These are phyloP conservation scores for Grigorovia humatica DNA, from an alignment of 805 yeast species.

Conservation along the genomic window DNA sequence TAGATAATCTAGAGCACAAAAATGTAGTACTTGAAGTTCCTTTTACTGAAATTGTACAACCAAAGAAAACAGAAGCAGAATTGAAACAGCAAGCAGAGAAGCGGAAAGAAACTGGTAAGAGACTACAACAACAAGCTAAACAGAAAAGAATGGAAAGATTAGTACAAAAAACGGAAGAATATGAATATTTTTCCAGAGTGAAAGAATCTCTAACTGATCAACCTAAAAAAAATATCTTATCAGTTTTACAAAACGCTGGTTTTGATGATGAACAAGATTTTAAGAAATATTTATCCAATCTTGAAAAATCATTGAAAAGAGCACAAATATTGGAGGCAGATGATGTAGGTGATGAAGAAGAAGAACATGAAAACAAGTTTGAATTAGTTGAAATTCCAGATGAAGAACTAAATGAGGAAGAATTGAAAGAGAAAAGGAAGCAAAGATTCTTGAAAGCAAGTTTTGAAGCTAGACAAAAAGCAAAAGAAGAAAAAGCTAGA, in stretches of 20 bases:
- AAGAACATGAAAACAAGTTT: slow-evolving; percentile 39
- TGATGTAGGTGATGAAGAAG: slow-evolving; percentile 36
- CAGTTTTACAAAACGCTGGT: slow-evolving; percentile 57
- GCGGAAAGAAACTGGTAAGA: slow-evolving; percentile 73
- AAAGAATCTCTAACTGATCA: slow-evolving; percentile 41
- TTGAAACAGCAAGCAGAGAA: slow-evolving; percentile 64
- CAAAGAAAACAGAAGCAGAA: slow-evolving; percentile 78
- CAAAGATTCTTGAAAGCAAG: slow-evolving; percentile 79
- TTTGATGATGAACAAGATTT: slow-evolving; percentile 69
- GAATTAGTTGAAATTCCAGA: slow-evolving; percentile 80
- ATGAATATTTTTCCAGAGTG: slow-evolving; percentile 54
- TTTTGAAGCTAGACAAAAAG: slow-evolving; percentile 77
- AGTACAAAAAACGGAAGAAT: slow-evolving; percentile 71
- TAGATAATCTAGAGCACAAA: slow-evolving; percentile 53
- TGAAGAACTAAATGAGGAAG: slow-evolving; percentile 67
- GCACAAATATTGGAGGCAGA: slow-evolving; percentile 59
- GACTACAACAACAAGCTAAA: slow-evolving; percentile 89
- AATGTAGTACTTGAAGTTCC: slow-evolving; percentile 81
- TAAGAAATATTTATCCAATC: slow-evolving; percentile 47
- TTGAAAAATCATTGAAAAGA: slow-evolving; percentile 60
- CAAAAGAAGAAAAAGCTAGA: slow-evolving; percentile 64
- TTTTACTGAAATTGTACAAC: slow-evolving; percentile 50
- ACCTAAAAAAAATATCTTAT: slow-evolving; percentile 43
- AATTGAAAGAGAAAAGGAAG: slow-evolving; percentile 74
- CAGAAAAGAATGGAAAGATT: slow-evolving; percentile 72